A percentile compares a stretch with the other conserved stretches of the same genome.
These are phyloP conservation scores for Eucalyptus regnans DNA, from an alignment of 345 rosid genomes.

Conservation along the genomic window DNA sequence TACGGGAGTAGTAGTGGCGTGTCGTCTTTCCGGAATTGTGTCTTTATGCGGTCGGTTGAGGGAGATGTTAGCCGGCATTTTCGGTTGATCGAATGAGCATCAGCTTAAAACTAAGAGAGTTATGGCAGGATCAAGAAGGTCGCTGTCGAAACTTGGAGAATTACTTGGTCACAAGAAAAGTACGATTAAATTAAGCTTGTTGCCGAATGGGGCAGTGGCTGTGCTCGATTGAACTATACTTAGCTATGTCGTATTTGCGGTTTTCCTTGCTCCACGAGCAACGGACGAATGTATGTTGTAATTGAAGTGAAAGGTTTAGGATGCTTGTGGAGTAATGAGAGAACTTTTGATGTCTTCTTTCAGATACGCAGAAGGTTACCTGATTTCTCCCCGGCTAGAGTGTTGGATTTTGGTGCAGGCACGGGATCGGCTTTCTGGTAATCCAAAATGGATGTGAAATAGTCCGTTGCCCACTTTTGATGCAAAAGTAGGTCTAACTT, in stretches of 20 bases:
- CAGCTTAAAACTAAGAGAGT: not conserved
- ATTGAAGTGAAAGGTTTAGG: not conserved
- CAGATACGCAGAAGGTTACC: slow-evolving; percentile 75
- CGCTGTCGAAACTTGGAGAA: not conserved
- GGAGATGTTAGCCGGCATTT: not conserved
- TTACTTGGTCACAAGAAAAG: not conserved
- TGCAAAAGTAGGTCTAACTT: not conserved
- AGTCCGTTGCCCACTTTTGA: not conserved
- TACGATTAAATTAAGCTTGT: not conserved
- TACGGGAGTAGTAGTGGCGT: not conserved
- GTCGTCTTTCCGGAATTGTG: not conserved
- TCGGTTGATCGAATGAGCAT: not conserved
- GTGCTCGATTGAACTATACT: not conserved
- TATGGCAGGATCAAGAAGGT: not conserved
- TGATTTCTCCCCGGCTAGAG: slow-evolving; percentile 51
- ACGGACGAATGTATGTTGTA: not conserved
- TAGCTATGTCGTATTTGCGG: not conserved
- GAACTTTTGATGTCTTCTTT: not conserved
- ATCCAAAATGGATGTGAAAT: not conserved
- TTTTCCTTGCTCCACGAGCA: not conserved
- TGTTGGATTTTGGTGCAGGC: slow-evolving; percentile 92
- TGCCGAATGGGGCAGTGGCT: not conserved
- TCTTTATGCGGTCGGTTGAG: not conserved
- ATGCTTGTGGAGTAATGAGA: not conserved
- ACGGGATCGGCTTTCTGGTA: slow-evolving; percentile 97